phyloP scores from a whole-genome alignment of 768 basidiomycete species.

The Mrakia blollopis region DNA sequence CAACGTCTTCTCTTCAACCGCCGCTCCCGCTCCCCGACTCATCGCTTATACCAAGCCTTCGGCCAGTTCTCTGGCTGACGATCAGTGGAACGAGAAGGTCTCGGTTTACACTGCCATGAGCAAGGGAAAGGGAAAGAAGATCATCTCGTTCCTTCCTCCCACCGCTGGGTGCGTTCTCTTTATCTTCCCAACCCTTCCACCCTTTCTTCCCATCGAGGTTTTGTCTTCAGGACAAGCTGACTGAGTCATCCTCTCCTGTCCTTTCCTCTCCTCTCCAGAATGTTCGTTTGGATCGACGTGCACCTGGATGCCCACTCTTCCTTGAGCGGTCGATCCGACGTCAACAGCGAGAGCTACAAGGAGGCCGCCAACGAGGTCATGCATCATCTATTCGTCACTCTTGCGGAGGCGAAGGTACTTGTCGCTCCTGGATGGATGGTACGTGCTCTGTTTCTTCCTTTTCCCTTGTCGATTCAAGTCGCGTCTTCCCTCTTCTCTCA shows the following conservation, averaged over 20 bases:
- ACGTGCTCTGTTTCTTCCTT: not conserved
- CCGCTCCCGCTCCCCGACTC: constrained; percentile 13
- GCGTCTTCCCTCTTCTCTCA: too few species aligned
- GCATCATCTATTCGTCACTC: constrained; percentile 4
- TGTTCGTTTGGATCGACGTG: constrained; percentile 30
- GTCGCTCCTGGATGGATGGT: constrained; percentile 32
- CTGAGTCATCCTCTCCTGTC: not conserved
- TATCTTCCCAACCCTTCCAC: not conserved
- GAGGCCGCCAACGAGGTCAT: constrained; percentile 15
- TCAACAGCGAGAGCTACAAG: not conserved
- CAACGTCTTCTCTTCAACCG: not conserved
- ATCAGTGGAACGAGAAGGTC: constrained; percentile 31
- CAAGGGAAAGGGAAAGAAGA: constrained; percentile 1
- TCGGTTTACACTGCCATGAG: not conserved
- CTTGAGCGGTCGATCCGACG: constrained; percentile 10
- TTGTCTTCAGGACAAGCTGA: not conserved
- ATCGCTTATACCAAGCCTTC: constrained; percentile 6
- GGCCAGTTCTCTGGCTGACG: not conserved
- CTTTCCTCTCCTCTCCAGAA: not conserved
- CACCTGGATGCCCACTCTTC: constrained; percentile 15
- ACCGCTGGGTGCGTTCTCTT: constrained; percentile 17
- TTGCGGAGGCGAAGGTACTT: constrained; percentile 24
- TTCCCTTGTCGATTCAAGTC: not conserved
- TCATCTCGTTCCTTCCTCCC: constrained; percentile 30
- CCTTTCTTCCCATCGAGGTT: not conserved